Evolutionary conservation across 352 stramenopile genomes (phyloP), one percentile per base, ranked within the genome.

Genomic region (Phytophthora meadii): DNA sequence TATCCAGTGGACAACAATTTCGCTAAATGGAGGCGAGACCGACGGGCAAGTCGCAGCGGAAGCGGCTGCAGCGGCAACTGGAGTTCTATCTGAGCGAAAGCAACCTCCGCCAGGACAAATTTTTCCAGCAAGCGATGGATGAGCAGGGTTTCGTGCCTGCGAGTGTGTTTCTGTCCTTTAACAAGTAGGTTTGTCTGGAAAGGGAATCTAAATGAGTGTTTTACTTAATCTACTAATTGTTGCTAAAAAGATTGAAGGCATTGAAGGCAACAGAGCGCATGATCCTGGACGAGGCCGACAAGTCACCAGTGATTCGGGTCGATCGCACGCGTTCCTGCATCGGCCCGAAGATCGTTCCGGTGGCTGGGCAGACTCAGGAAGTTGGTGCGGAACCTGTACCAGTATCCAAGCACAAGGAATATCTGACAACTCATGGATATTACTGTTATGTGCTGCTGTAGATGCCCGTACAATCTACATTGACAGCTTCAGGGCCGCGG

Each of bases 31-130:
- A 70, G 40, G 30, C 40, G 19, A 67, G 46, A 49, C 40, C 32
- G 22, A 54, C 58, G 34, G 72, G 62, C 71, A 88, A 90, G 76
- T 87, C 79, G 65, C 69, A 82, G 66, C 80, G 80, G 40, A 87
- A 88, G 79, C 79, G 77, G 25, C 75, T 94, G 40, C 81, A 92
- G 70, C 79, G 82, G 39, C 86, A 94, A 74, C 81, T 94, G 51
- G 83, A 94, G 77, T 92, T 94, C 64, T 92, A 92, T 42, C 54
- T 94, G 44, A 87, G 86, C 63, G 72, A 79, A 42, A 90, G 83
- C 66, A 94, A 92, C 62, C 62, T 94, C 40, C 80, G 83, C 5
- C 79, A 88, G 63, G 86, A 94, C 72, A 94, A 92, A 59, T 92
- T 92, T 61, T 59, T 94, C 56, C 82, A 87, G 61, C 78, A 92